phyloP scores from a whole-genome alignment of 805 yeast species.

The Metschnikowia colocasiae region DNA sequence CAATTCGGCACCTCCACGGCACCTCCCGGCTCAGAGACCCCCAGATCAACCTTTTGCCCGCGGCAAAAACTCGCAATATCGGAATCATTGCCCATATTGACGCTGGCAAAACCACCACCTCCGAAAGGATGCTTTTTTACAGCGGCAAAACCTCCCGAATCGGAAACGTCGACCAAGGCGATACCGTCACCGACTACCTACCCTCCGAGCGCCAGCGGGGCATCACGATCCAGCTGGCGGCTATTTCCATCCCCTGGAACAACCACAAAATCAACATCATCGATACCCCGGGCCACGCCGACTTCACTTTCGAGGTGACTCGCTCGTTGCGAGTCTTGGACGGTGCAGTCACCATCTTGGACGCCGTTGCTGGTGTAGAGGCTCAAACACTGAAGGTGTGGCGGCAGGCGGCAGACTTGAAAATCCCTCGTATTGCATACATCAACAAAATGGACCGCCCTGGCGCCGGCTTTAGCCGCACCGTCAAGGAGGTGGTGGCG shows the following conservation, averaged over 20 bases:
- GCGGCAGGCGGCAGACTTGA: slow-evolving; percentile 70
- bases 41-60: slow-evolving; percentile 26
- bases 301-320: slow-evolving; percentile 91
- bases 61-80: slow-evolving; percentile 63
- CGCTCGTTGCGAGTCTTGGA: slow-evolving; percentile 87
- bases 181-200: slow-evolving; percentile 89
- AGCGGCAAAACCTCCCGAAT: slow-evolving; percentile 75
- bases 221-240: slow-evolving; percentile 94
- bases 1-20: slow-evolving; percentile 1
- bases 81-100: slow-evolving; percentile 99
- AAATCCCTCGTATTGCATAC: slow-evolving; percentile 74
- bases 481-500: slow-evolving; percentile 77
- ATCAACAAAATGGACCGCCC: slow-evolving; percentile 95
- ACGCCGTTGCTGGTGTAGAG: slow-evolving; percentile 97
- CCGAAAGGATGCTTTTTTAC: slow-evolving; percentile 91
- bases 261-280: slow-evolving; percentile 74
- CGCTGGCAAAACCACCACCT: slow-evolving; percentile 98
- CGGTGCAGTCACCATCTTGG: slow-evolving; percentile 89
- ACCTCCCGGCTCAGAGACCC: slow-evolving; percentile 8
- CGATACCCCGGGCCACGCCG: slow-evolving; percentile 98
- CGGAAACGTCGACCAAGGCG: slow-evolving; percentile 95
- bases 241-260: slow-evolving; percentile 87
- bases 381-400: slow-evolving; percentile 98
- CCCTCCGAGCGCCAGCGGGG: slow-evolving; percentile 91
- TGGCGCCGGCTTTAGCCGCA: slow-evolving; percentile 91